Percentiles rank a stretch among this genome's conserved stretches.
These are phyloP conservation scores for Henningerozyma blattae DNA, from an alignment of 805 yeast species.

Conservation along the genomic window DNA sequence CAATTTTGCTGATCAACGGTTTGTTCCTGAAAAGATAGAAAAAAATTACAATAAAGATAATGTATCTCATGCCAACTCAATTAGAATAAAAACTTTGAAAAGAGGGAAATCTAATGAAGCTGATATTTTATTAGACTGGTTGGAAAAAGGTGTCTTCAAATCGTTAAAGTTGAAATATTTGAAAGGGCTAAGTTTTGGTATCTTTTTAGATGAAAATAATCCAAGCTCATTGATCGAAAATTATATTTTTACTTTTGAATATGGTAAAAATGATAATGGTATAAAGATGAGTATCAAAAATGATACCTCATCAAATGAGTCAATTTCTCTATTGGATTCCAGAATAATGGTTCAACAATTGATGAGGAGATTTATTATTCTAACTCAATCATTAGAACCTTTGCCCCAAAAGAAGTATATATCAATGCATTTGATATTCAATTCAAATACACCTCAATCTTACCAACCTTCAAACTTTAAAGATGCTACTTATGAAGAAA, in stretches of 20 bases:
- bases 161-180: slow-evolving; percentile 32
- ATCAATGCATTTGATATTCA: slow-evolving; percentile 37
- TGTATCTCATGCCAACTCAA: slow-evolving; percentile 19
- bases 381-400: slow-evolving; percentile 42
- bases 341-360: slow-evolving; percentile 36
- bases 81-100: slow-evolving; percentile 37
- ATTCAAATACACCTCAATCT: slow-evolving; percentile 32
- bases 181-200: slow-evolving; percentile 33
- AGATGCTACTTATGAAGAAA: slow-evolving; percentile 29
- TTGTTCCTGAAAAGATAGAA: slow-evolving; percentile 28
- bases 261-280: slow-evolving; percentile 21
- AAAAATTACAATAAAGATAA: slow-evolving; percentile 16
- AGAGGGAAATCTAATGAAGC: slow-evolving; percentile 35
- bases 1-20: slow-evolving; percentile 36
- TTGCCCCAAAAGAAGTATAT: slow-evolving; percentile 36
- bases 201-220: slow-evolving; percentile 30
- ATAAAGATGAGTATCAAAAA: slow-evolving; percentile 14
- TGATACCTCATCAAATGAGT: slow-evolving; percentile 6
- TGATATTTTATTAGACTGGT: slow-evolving; percentile 40
- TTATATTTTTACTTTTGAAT: slow-evolving; percentile 38
- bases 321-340: slow-evolving; percentile 24
- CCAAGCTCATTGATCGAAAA: slow-evolving; percentile 37
- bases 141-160: slow-evolving; percentile 38
- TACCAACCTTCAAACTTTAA: slow-evolving; percentile 40
- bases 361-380: slow-evolving; percentile 38